Conservation (phyloP, 2,329 filamentous ascomycete genomes). For the Raffaelea arxii region DNA sequence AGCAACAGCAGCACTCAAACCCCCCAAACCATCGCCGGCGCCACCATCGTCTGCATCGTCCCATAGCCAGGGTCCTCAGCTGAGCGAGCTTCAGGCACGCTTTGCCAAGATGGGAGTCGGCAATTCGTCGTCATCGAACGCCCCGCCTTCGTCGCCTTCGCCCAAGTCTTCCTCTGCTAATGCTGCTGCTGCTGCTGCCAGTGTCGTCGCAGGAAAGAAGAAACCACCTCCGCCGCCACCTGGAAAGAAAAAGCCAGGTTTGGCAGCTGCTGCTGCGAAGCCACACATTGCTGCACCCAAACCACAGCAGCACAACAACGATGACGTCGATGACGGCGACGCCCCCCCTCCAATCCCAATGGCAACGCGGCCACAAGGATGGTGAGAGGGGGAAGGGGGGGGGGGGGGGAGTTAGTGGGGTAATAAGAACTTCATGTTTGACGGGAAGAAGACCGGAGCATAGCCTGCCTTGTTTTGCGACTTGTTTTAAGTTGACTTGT, state of each 20-base stretch:
- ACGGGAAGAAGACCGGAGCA: no score
- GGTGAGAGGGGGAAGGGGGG: conserved; percentile 2
- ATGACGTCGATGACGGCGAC: conserved; percentile 17
- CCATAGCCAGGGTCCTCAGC: no score
- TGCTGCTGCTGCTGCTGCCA: conserved; percentile 5
- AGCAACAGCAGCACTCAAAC: conserved; percentile 4
- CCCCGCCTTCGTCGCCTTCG: background rate
- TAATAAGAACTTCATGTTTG: no score
- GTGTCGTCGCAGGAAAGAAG: conserved; percentile 33
- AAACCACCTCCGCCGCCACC: conserved; percentile 42
- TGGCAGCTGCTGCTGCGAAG: conserved; percentile 16
- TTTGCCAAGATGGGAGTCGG: conserved; percentile 52
- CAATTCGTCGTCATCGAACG: conserved; percentile 25
- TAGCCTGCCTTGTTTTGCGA: no score
- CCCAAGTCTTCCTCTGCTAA: background rate
- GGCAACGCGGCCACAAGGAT: conserved; percentile 33
- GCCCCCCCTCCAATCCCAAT: conserved; percentile 43
- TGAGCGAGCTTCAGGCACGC: conserved; percentile 59
- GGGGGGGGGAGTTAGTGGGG: background rate
- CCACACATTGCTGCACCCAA: background rate
- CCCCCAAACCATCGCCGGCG: background rate
- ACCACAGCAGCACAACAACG: background rate
- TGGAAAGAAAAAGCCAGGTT: conserved; percentile 40
- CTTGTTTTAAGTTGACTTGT: no score
- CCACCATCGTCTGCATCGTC: conserved; percentile 11